These are phyloP conservation scores for Suhomyces canberraensis DNA, from an alignment of 805 yeast genomes.

Conservation along the genomic window DNA sequence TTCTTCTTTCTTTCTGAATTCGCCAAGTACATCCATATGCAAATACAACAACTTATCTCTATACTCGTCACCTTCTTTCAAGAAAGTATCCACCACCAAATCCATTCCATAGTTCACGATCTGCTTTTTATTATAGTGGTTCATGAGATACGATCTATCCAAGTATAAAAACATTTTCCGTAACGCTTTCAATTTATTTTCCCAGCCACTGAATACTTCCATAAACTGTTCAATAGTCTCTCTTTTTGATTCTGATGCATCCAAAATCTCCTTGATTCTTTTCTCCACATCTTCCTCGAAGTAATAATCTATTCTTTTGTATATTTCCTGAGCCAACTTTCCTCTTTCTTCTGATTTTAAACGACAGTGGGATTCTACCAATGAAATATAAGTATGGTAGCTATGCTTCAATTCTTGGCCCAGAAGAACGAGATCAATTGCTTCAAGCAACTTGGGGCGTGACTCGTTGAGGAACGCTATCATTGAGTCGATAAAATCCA, in stretches of 20 bases:
- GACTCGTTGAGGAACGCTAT: conserved; percentile 5
- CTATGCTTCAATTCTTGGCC: conserved; percentile 15
- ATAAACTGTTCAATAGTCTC: conserved; percentile 9
- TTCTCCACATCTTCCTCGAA: conserved; percentile 10
- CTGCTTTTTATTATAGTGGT: conserved; percentile 26
- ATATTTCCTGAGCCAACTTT: conserved; percentile 19
- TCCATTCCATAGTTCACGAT: conserved; percentile 24
- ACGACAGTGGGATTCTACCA: conserved; percentile 32
- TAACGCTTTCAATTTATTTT: conserved; percentile 18
- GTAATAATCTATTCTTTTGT: conserved; percentile 16
- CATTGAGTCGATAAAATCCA: conserved; percentile 3
- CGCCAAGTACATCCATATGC: conserved; percentile 11
- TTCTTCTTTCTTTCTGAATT: conserved; percentile 7
- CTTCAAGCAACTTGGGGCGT: conserved; percentile 8
- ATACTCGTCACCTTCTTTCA: conserved; percentile 5
- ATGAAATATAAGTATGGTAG: conserved; percentile 22
- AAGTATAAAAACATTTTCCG: conserved; percentile 32
- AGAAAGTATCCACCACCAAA: conserved; percentile 16
- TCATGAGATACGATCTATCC: conserved; percentile 33
- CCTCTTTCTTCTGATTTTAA: conserved; percentile 33
- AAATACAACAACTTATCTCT: conserved; percentile 5
- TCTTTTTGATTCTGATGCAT: no score
- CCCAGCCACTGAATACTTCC: conserved; percentile 21
- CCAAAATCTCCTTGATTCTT: no score
- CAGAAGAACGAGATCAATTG: conserved; percentile 18